Conservation (phyloP, 192 early-diverging fungal genomes). For the Funneliformis mosseae region DNA sequence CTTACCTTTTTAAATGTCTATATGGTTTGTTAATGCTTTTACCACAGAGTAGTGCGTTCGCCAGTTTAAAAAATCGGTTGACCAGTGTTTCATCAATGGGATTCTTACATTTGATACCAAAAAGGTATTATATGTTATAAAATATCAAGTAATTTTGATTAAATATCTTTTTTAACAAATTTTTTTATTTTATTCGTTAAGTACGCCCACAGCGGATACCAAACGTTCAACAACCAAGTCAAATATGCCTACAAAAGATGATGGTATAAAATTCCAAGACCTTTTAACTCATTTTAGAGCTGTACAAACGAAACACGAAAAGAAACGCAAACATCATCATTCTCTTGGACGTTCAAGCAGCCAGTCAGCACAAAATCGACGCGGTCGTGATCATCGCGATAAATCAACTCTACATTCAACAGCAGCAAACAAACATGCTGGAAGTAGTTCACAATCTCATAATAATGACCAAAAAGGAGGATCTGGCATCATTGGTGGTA, state of each 20-base stretch:
- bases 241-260: conserved; percentile 14
- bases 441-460: neutral
- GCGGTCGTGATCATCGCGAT: neutral
- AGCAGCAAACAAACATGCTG: neutral
- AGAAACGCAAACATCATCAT: conserved; percentile 50
- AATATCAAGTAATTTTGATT: neutral
- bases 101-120: conserved; percentile 61
- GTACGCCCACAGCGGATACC: conserved; percentile 38
- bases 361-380: neutral
- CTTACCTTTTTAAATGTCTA: conserved; percentile 88
- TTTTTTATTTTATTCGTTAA: conserved; percentile 26
- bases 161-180: neutral
- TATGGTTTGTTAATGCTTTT: conserved; percentile 97
- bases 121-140: conserved; percentile 43
- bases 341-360: neutral
- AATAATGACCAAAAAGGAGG: neutral
- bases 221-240: conserved; percentile 28
- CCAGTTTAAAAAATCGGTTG: conserved; percentile 90
- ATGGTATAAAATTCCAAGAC: conserved; percentile 65
- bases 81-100: conserved; percentile 78
- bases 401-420: neutral
- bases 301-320: conserved; percentile 77
- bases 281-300: conserved; percentile 71
- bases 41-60: conserved; percentile 96
- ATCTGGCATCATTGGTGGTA: neutral